Evolutionary conservation across 2,329 filamentous ascomycete species (phyloP).

Genomic region (Aureobasidium sp.): DNA sequence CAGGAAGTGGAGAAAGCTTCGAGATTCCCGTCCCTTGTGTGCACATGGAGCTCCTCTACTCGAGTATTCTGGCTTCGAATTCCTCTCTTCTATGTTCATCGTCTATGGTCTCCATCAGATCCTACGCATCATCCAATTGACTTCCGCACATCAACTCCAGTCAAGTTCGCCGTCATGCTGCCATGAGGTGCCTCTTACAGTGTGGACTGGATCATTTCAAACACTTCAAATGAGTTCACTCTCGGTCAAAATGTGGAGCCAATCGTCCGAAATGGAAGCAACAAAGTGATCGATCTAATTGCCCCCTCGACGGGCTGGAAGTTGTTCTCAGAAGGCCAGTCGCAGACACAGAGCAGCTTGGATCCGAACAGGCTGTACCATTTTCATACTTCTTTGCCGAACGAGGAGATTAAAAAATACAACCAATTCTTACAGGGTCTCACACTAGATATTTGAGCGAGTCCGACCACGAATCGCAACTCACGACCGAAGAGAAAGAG

Average conservation of each 20-base stretch:
- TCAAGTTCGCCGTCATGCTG: neutral
- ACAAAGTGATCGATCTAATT: neutral
- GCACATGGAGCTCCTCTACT: neutral
- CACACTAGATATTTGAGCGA: too few relatives aligned
- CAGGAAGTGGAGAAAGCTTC: neutral
- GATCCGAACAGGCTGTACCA: neutral
- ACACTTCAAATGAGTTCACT: neutral
- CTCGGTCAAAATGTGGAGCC: neutral
- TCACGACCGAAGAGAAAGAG: conserved; percentile 24
- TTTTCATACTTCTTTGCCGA: too few relatives aligned
- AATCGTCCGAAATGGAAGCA: neutral
- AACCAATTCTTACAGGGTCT: too few relatives aligned
- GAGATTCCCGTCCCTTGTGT: neutral
- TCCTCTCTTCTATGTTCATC: neutral
- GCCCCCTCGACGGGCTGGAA: neutral
- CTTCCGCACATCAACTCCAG: too few relatives aligned
- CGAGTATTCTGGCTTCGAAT: neutral
- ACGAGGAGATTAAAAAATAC: too few relatives aligned
- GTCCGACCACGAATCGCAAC: too few relatives aligned
- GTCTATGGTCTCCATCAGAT: too few relatives aligned
- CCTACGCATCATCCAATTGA: too few relatives aligned
- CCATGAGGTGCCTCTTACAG: neutral
- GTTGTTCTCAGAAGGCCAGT: neutral
- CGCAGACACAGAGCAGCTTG: neutral
- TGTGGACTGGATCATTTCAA: neutral